Percentiles rank a stretch among this genome's conserved stretches.
These are phyloP conservation scores for Allomyces macrogynus DNA, from an alignment of 192 early-diverging fungal genomes.

Conservation along the genomic window DNA sequence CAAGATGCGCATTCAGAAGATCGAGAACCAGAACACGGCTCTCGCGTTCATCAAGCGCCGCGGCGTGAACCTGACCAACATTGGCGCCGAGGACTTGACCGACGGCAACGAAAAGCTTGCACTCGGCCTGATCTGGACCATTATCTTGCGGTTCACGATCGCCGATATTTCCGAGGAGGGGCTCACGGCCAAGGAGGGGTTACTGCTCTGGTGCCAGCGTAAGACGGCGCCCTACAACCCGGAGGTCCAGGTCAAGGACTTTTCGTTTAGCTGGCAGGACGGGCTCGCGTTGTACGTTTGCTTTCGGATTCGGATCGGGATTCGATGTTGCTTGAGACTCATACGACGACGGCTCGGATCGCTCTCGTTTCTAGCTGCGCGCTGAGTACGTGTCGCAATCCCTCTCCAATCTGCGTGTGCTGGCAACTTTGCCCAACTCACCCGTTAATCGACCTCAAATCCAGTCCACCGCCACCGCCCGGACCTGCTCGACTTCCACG, in stretches of 20 bases:
- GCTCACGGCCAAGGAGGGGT: conserved; percentile 84
- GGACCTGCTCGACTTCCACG: conserved; percentile 74
- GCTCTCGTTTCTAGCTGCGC: background rate
- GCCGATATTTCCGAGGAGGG: conserved; percentile 82
- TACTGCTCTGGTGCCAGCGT: conserved; percentile 91
- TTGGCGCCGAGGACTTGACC: conserved; percentile 95
- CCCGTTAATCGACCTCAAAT: background rate
- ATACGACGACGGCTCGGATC: no score
- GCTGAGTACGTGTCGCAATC: background rate
- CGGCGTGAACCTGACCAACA: conserved; percentile 76
- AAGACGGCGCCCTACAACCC: conserved; percentile 69
- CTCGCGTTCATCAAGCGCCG: conserved; percentile 77
- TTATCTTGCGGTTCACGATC: conserved; percentile 93
- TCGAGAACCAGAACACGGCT: conserved; percentile 88
- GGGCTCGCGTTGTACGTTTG: conserved; percentile 68
- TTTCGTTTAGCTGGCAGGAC: conserved; percentile 82
- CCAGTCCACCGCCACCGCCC: conserved; percentile 80
- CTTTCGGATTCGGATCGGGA: no score
- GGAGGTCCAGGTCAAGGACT: conserved; percentile 75
- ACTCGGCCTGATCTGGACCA: conserved; percentile 89
- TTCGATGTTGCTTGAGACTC: no score
- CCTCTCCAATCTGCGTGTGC: no score
- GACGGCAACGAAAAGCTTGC: conserved; percentile 78
- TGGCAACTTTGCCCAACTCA: background rate
- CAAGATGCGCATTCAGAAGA: conserved; percentile 76